Percentiles rank a stretch among this genome's conserved stretches.
phyloP scores from a whole-genome alignment of 1,139 yeast genomes.

The Nadsonia starkeyi-henricii region DNA sequence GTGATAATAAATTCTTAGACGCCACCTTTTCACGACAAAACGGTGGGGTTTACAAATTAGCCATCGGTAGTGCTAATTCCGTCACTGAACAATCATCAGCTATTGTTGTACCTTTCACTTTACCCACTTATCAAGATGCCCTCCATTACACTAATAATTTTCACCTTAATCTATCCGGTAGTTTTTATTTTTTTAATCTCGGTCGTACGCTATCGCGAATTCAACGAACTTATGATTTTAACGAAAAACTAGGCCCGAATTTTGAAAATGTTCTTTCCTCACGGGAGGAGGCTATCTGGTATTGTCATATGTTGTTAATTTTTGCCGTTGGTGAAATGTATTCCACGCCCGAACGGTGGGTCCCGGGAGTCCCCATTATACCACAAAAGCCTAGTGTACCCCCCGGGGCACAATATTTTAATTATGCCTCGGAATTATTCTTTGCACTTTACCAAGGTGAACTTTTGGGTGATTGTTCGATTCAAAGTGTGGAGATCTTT shows the following conservation, averaged over 20 bases:
- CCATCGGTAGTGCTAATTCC: constrained; percentile 1
- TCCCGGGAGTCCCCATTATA: neutral
- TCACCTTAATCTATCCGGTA: constrained; percentile 67
- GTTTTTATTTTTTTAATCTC: constrained; percentile 76
- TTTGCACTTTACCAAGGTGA: constrained; percentile 13
- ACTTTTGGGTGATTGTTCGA: constrained; percentile 11
- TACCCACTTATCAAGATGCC: constrained; percentile 70
- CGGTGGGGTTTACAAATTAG: neutral
- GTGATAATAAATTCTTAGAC: neutral
- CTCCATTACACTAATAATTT: constrained; percentile 62
- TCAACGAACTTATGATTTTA: neutral
- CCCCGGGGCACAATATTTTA: constrained; percentile 14
- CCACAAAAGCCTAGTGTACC: constrained; percentile 4
- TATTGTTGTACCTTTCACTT: constrained; percentile 26
- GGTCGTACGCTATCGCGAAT: constrained; percentile 25
- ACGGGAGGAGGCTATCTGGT: constrained; percentile 36
- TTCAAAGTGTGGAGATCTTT: constrained; percentile 57
- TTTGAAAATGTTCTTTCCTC: constrained; percentile 4
- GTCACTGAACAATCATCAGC: neutral
- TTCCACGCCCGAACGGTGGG: constrained; percentile 1
- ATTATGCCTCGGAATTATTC: constrained; percentile 12
- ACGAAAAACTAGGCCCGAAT: neutral
- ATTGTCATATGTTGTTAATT: constrained; percentile 58
- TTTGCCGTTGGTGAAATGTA: constrained; percentile 84
- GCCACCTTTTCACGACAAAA: neutral